Conservation (phyloP, 768 basidiomycete genomes). For the Tremella yokohamensis region DNA sequence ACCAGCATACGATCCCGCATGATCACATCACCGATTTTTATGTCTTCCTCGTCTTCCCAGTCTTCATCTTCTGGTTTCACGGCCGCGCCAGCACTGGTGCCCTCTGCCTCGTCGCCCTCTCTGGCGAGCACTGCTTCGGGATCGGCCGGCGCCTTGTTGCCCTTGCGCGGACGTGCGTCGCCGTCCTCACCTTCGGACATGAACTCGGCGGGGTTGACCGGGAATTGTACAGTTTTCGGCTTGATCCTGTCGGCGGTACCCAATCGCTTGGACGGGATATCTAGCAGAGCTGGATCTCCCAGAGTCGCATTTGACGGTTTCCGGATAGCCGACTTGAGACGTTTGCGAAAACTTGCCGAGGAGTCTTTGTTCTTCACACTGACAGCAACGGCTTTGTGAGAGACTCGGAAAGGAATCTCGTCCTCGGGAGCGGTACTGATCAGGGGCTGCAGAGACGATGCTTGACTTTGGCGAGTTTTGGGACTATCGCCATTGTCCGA, state of each 20-base stretch:
- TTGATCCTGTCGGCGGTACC: constrained; percentile 4
- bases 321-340: constrained; percentile 37
- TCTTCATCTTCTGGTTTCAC: constrained; percentile 31
- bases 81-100: constrained; percentile 65
- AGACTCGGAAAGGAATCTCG: background rate
- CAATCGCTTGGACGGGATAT: background rate
- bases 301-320: constrained; percentile 1
- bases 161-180: constrained; percentile 14
- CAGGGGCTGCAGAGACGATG: constrained; percentile 27
- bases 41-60: constrained; percentile 24
- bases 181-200: background rate
- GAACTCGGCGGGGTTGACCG: constrained; percentile 22
- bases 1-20: constrained; percentile 89
- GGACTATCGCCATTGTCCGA: background rate
- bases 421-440: constrained; percentile 3
- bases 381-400: background rate
- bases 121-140: constrained; percentile 68
- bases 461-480: constrained; percentile 14
- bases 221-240: constrained; percentile 42
- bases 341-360: constrained; percentile 11
- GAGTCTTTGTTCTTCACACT: constrained; percentile 6
- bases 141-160: constrained; percentile 55
- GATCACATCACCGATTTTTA: constrained; percentile 58
- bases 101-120: constrained; percentile 58
- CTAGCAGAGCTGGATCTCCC: background rate